phyloP scores from a whole-genome alignment of 2,329 filamentous ascomycete genomes.

The Emergomyces pasteurianus region DNA sequence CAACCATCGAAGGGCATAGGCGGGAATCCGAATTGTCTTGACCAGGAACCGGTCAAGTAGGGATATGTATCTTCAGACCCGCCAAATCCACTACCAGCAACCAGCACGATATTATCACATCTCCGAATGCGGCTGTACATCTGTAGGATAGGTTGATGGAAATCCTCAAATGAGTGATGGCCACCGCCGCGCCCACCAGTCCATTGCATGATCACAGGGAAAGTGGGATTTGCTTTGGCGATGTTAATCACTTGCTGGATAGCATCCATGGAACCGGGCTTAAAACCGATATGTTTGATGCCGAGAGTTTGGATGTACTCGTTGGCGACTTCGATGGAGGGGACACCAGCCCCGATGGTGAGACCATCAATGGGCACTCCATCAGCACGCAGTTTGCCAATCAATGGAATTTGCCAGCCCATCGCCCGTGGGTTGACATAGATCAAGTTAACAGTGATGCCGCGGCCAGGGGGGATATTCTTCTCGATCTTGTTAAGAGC shows the following conservation, averaged over 20 bases:
- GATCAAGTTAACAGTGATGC: slow-evolving; percentile 82
- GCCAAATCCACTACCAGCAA: slow-evolving; percentile 86
- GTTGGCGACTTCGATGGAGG: slow-evolving; percentile 82
- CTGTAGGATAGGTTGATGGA: slow-evolving; percentile 79
- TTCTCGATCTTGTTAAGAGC: slow-evolving; percentile 77
- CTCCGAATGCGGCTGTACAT: slow-evolving; percentile 85
- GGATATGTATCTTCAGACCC: slow-evolving; percentile 83
- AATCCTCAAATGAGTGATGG: slow-evolving; percentile 91
- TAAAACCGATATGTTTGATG: slow-evolving; percentile 88
- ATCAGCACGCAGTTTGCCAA: slow-evolving; percentile 67
- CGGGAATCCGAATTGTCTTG: slow-evolving; percentile 73
- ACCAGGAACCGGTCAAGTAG: slow-evolving; percentile 82
- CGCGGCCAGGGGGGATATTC: slow-evolving; percentile 69
- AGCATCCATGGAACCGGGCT: slow-evolving; percentile 77
- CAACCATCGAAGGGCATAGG: slow-evolving; percentile 92
- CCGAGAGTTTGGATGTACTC: slow-evolving; percentile 90
- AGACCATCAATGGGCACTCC: slow-evolving; percentile 86
- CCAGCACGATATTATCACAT: slow-evolving; percentile 73
- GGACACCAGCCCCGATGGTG: slow-evolving; percentile 85
- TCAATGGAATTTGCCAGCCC: slow-evolving; percentile 81
- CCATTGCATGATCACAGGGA: slow-evolving; percentile 91
- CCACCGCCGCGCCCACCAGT: slow-evolving; percentile 88
- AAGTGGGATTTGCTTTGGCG: slow-evolving; percentile 82
- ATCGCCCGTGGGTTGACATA: slow-evolving; percentile 84
- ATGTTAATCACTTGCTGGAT: slow-evolving; percentile 88